phyloP scores from a whole-genome alignment of 352 stramenopile genomes.

The Blastocystis sp. region DNA sequence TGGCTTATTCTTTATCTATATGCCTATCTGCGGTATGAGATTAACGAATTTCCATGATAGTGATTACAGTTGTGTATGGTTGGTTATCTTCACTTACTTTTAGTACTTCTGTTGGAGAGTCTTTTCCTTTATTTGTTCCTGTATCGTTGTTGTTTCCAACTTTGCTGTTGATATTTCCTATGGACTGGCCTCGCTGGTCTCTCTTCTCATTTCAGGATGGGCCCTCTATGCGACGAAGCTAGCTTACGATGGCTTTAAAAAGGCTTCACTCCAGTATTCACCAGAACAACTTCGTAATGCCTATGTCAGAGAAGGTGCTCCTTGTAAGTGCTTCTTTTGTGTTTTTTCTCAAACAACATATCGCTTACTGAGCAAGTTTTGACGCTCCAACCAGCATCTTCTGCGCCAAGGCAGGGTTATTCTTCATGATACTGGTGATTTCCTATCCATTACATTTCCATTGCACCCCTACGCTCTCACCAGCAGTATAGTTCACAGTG shows the following conservation, averaged over 20 bases:
- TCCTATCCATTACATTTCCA: background rate
- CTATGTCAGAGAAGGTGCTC: background rate
- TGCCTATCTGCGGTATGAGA: slow-evolving; percentile 41
- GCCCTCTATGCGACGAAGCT: too few relatives aligned
- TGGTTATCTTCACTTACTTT: too few relatives aligned
- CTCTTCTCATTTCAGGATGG: too few relatives aligned
- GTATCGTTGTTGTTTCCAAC: too few relatives aligned
- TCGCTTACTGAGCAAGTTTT: slow-evolving; percentile 46
- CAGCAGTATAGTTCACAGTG: slow-evolving; percentile 60
- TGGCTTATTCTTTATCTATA: slow-evolving; percentile 4
- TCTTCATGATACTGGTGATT: slow-evolving; percentile 58
- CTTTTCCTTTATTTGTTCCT: too few relatives aligned
- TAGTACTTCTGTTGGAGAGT: too few relatives aligned
- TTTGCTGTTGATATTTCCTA: too few relatives aligned
- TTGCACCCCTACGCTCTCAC: slow-evolving; percentile 13
- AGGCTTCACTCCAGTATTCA: too few relatives aligned
- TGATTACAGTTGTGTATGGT: too few relatives aligned
- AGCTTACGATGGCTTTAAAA: too few relatives aligned
- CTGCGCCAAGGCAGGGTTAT: slow-evolving; percentile 58
- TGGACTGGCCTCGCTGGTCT: too few relatives aligned
- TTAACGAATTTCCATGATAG: background rate
- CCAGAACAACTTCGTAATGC: background rate
- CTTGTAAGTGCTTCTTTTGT: background rate
- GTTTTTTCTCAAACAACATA: background rate
- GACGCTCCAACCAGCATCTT: slow-evolving; percentile 57